Evolutionary conservation across 2,329 filamentous ascomycete species (phyloP), one percentile per base, ranked within the genome.

Genomic region (Aspergillus phoenicis): DNA sequence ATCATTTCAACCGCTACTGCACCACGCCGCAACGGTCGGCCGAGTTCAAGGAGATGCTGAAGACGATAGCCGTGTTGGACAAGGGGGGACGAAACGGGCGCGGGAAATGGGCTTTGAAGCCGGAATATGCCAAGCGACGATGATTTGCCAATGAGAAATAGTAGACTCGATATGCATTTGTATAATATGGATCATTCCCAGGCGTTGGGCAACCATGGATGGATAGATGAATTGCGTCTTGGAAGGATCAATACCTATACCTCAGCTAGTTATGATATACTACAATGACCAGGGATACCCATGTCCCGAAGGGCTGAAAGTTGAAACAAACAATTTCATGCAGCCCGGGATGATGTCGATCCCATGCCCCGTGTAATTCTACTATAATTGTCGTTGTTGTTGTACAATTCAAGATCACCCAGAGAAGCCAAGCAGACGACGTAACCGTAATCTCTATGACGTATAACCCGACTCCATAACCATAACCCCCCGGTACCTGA

Each of bases 1-100:
- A 96, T 70, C 92, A 97, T 71, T 98, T 97, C 76, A 91, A 93
- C 75, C 86, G 86, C 13, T 90, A 88, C 70, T 96, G 92, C 72
- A 85, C 84, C 22, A 90, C 87, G 47, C 77, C 83, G 26, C 84
- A 86, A 63, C 85, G 91, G 62, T 89, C 88, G 55, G 85, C 87
- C 17, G 89, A 93, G 73, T 98, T 98, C 74, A 94, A 93, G 77
- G 83, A 85, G 68, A 92, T 92, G 68, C 78, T 98, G 58, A 88
- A 90, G 68, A 83, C 83, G 63, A 89, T 97, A 69, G 94, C 94
- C 0, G 85, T 81, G 57, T 77, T 96, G 73, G 85, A 91, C 70
- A 82, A 79, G 66, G 82, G 81, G 5, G 76, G 76, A 10, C 71
- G 77, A 33, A 75, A 80, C 55, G 73, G 81, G 54, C 75, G 83